Evolutionary conservation across 768 basidiomycete species (phyloP), one percentile per base, ranked within the genome.

Genomic region (Stropharia rugosoannulata): DNA sequence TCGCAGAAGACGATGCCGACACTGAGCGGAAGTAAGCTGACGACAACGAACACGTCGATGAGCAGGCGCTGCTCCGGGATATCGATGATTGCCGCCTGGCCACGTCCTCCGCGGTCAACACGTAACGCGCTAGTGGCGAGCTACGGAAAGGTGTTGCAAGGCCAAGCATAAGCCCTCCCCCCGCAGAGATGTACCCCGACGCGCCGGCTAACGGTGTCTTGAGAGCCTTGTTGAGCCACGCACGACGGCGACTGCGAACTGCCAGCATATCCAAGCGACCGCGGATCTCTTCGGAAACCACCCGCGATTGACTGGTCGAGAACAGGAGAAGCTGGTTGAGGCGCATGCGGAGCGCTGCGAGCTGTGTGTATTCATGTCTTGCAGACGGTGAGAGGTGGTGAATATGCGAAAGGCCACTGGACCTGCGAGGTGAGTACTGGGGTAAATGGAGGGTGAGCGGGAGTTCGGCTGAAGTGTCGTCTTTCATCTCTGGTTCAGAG

Each of bases 191-290:
- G 63, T 58, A 36, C 51, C 48, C 49, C 50, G 54, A 49, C 56
- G 59, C 44, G 51, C 47, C 38, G 47, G 47, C 42, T 37, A 57
- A 36, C 55, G 54, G 9, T 56, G 53, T 29, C 13, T 60, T 59
- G 42, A 80, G 74, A 16, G 77, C 75, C 36, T 78, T 73, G 58
- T 81, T 82, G 51, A 82, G 75, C 88, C 88, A 90, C 6, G 88
- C 88, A 9, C 86, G 75, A 29, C 89, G 76, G 38, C 81, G 76
- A 35, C 82, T 80, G 58, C 79, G 80, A 39, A 81, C 74, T 65
- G 86, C 85, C 19, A 89, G 71, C 5, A 82, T 67, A 13, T 71
- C 67, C 25, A 75, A 73, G 37, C 74, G 77, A 19, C 71, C 74
- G 38, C 66, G 66, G 35, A 73, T 65, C 61, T 73, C 80, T 56